Conservation (phyloP, 768 basidiomycete genomes). For the Podaxis sp. region DNA sequence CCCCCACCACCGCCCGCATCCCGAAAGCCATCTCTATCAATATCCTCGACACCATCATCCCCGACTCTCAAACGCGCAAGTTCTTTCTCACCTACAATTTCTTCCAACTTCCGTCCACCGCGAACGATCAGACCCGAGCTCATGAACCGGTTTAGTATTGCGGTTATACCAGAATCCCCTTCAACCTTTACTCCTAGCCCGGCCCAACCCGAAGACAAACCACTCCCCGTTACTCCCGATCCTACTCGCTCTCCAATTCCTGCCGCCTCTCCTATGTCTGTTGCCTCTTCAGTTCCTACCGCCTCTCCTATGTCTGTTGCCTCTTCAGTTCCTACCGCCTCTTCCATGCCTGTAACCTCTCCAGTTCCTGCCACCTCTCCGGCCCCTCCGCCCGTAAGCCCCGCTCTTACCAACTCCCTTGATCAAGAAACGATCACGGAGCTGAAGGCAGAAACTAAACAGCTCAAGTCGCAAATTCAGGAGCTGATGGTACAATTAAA, state of each 20-base stretch:
- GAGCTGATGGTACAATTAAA: slow-evolving; percentile 23
- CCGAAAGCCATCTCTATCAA: slow-evolving; percentile 1
- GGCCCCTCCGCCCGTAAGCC: neutral
- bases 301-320: neutral
- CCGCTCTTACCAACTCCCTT: slow-evolving; percentile 4
- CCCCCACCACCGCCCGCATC: slow-evolving; percentile 6
- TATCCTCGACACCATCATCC: neutral
- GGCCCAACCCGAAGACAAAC: neutral
- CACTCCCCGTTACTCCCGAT: neutral
- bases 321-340: neutral
- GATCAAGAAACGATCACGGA: slow-evolving; percentile 21
- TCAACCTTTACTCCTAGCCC: neutral
- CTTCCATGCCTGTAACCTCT: neutral
- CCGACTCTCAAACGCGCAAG: neutral
- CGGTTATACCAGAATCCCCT: neutral
- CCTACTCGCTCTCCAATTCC: neutral
- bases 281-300: neutral
- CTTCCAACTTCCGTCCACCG: neutral
- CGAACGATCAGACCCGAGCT: neutral
- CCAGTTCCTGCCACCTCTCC: neutral
- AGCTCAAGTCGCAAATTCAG: slow-evolving; percentile 23
- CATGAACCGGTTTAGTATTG: slow-evolving; percentile 3
- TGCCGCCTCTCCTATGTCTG: neutral
- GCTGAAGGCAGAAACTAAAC: slow-evolving; percentile 24
- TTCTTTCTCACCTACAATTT: slow-evolving; percentile 1